phyloP scores from a whole-genome alignment of 2,329 filamentous ascomycete species.

The Hirsutella thompsonii region DNA sequence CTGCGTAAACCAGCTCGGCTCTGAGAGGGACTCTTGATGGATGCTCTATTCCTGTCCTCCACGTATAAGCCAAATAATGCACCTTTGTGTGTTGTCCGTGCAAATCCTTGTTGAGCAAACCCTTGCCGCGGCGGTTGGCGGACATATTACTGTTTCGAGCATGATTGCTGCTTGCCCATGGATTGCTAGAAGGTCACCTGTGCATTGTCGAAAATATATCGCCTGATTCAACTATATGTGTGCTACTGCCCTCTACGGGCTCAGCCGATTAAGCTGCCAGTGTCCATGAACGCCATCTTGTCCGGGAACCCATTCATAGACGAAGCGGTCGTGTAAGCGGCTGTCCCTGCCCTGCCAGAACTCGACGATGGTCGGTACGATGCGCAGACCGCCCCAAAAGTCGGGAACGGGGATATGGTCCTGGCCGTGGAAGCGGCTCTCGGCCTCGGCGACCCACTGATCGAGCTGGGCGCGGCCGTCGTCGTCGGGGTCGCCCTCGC shows the following conservation, averaged over 20 bases:
- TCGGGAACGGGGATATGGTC: conserved; percentile 81
- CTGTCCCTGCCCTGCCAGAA: conserved; percentile 93
- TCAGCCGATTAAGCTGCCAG: conserved; percentile 63
- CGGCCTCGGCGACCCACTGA: conserved; percentile 61
- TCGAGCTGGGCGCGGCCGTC: conserved; percentile 67
- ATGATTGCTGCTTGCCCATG: not conserved
- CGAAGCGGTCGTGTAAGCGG: conserved; percentile 86
- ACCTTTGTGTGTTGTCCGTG: too few relatives aligned
- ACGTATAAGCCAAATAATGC: too few relatives aligned
- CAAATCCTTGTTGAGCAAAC: too few relatives aligned
- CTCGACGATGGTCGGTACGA: conserved; percentile 78
- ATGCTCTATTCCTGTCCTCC: too few relatives aligned
- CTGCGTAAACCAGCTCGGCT: too few relatives aligned
- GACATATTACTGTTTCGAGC: too few relatives aligned
- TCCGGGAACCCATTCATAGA: conserved; percentile 53
- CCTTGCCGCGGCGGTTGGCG: too few relatives aligned
- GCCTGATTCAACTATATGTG: too few relatives aligned
- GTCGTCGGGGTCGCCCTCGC: conserved; percentile 26
- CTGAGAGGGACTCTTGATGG: too few relatives aligned
- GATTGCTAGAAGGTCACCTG: not conserved
- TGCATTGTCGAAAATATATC: too few relatives aligned
- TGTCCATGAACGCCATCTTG: conserved; percentile 19
- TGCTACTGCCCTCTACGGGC: conserved; percentile 38
- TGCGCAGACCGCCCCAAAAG: conserved; percentile 86
- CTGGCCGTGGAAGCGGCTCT: conserved; percentile 58